A percentile compares a stretch with the other conserved stretches of the same genome.
These are phyloP conservation scores for Mortierella polycephala DNA, from an alignment of 371 early-diverging fungal genomes.

Conservation along the genomic window DNA sequence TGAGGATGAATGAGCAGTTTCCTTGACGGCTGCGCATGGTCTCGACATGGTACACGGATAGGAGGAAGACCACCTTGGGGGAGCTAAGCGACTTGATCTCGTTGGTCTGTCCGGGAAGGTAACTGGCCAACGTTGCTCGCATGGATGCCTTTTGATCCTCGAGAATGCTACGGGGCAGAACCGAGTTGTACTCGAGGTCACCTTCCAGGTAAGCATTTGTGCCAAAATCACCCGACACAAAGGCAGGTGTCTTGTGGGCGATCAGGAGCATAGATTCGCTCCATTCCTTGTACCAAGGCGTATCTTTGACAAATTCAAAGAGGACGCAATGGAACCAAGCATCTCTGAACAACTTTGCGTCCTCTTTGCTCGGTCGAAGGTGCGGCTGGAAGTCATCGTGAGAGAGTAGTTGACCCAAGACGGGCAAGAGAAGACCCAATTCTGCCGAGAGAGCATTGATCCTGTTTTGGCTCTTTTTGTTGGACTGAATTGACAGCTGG, in stretches of 20 bases:
- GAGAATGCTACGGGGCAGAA: slow-evolving; percentile 76
- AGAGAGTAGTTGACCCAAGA: slow-evolving; percentile 69
- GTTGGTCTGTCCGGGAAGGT: slow-evolving; percentile 61
- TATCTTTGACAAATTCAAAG: slow-evolving; percentile 79
- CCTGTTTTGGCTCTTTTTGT: slow-evolving; percentile 61
- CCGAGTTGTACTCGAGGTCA: slow-evolving; percentile 90
- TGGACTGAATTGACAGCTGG: slow-evolving; percentile 61
- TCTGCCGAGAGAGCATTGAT: slow-evolving; percentile 66
- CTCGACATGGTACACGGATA: slow-evolving; percentile 89
- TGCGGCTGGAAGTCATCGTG: slow-evolving; percentile 73
- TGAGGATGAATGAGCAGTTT: slow-evolving; percentile 75
- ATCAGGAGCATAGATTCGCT: slow-evolving; percentile 71
- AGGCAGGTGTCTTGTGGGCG: slow-evolving; percentile 87
- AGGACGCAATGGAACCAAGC: slow-evolving; percentile 91
- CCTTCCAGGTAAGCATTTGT: slow-evolving; percentile 85
- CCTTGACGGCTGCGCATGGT: slow-evolving; percentile 78
- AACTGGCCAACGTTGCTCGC: slow-evolving; percentile 54
- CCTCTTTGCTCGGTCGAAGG: slow-evolving; percentile 69
- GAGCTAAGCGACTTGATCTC: slow-evolving; percentile 77
- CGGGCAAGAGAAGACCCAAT: slow-evolving; percentile 74
- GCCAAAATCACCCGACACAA: slow-evolving; percentile 72
- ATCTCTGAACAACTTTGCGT: slow-evolving; percentile 81
- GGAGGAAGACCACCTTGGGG: slow-evolving; percentile 82
- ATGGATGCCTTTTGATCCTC: slow-evolving; percentile 65
- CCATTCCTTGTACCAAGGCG: slow-evolving; percentile 86